Percentiles rank a stretch among this genome's conserved stretches.
Conservation (phyloP, 202 grass and related monocot species). For the Brachypodium distachyon region DNA sequence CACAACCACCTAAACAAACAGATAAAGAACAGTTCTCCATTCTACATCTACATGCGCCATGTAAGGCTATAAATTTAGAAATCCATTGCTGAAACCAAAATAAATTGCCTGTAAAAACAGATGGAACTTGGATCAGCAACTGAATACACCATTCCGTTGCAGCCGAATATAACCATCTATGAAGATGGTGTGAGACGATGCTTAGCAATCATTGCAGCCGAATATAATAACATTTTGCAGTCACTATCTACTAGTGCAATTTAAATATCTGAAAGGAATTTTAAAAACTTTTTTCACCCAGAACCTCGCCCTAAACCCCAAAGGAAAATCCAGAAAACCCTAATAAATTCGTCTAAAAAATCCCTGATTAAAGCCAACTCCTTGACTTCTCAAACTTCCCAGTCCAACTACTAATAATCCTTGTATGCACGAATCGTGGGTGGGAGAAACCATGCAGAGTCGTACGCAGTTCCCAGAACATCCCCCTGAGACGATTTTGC, state of each 20-base stretch:
- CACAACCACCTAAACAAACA: too few relatives aligned
- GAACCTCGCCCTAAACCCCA: not conserved
- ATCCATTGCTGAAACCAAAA: not conserved
- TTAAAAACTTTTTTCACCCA: not conserved
- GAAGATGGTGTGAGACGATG: not conserved
- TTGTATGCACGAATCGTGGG: not conserved
- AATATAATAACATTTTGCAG: too few relatives aligned
- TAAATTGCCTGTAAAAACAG: not conserved
- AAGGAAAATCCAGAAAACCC: not conserved
- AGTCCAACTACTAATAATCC: not conserved
- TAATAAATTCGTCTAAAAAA: too few relatives aligned
- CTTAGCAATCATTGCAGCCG: not conserved
- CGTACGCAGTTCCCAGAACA: not conserved
- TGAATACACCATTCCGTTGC: not conserved
- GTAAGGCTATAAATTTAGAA: not conserved
- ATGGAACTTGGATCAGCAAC: not conserved
- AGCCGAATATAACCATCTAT: not conserved
- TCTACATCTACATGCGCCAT: not conserved
- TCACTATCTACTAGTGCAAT: too few relatives aligned
- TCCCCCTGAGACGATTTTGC: not conserved
- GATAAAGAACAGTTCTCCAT: too few relatives aligned
- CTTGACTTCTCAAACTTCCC: not conserved
- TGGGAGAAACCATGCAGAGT: not conserved
- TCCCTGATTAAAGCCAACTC: not conserved
- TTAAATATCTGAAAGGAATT: not conserved